Evolutionary conservation across 306 rosid species (phyloP), one percentile per base, ranked within the genome.

Genomic region (Trichosanthes truncata): DNA sequence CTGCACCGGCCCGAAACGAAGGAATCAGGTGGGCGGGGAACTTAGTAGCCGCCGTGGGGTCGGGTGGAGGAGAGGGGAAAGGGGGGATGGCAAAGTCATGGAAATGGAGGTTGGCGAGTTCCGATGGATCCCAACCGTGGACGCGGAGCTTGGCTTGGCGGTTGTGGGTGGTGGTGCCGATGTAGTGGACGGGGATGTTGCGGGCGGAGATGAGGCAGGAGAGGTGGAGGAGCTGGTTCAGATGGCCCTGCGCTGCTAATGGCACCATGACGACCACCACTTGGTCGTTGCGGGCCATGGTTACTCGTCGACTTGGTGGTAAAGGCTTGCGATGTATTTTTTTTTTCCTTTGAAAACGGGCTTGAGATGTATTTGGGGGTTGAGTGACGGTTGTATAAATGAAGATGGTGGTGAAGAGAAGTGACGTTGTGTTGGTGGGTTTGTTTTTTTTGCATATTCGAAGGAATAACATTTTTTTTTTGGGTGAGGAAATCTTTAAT

Each of bases 211-310:
- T 74, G 1, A 90, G 86, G 57, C 92, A 93, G 3, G 94, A 89
- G 74, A 90, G 90, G 81, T 94, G 94, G 66, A 94, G 92, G 36
- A 94, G 94, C 45, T 92, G 98, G 87, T 94, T 94, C 45, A 94
- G 90, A 82, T 94, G 98, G 40, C 96, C 96, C 76, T 92, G 97
- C 8, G 93, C 92, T 0, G 93, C 91, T 69, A 92, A 80, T 3
- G 97, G 97, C 4, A 90, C 91, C 81, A 90, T 69, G 21, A 92
- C 90, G 8, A 84, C 85, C 15, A 73, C 86, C 11, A 90, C 91
- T 76, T 83, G 82, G 36, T 76, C 75, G 13, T 74, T n/a, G 5
- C 3, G 8, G 25, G 74, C 12, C 18, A 36, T 85, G 80, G 40
- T 60, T 23, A 12, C 12, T 61, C 9, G 40, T 23, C 5, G 26